Base-by-base conservation (phyloP, 345 rosid species). In the Eucalyptus marginata region DNA sequence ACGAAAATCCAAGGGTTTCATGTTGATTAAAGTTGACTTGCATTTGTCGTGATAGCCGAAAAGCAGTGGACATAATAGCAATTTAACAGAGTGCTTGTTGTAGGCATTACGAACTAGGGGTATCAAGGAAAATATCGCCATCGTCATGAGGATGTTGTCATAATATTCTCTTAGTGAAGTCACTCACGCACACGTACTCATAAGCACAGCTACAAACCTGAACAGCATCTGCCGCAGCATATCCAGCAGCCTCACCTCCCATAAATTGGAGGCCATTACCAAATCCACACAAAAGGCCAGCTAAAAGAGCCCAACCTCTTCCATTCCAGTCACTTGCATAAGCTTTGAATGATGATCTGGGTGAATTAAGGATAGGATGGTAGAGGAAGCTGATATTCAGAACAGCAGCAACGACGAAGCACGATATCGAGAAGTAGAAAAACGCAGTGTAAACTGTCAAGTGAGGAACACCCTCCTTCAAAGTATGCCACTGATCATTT, bases 211-310 rank as follows among this genome's bases (percentile, higher is more conserved):
- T 27, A 89, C 93, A 27, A 88, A 92, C 97, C 97, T 95, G 97
- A 88, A 97, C 97, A 46, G 97, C 96, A 88, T 94, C 97, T 52
- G 99, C 97, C 5, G 97, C 99, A 85, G 97, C 99, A 89, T 97
- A 97, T 29, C 98, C 97, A 16, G 97, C 97, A 27, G 99, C 97
- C 93, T 97, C 95, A 87, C 99, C 99, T 7, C 96, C 96, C 95
- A 96, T 95, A 66, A 95, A 96, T 91, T 96, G 98, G 89, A 95
- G 96, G 84, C 97, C 98, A 56, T 96, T 93, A 7, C 99, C 99
- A 62, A 97, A 93, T 8, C 99, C 99, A 86, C 97, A 97, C 27
- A 96, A 90, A 58, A 97, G 90, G n/a, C 99, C 99, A 17, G 99
- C 97, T 88, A 94, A 89, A 52, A 96, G 86, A n/a, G 99, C 96